phyloP scores from a whole-genome alignment of 2,329 filamentous ascomycete species.

The Neocucurbitaria cava region DNA sequence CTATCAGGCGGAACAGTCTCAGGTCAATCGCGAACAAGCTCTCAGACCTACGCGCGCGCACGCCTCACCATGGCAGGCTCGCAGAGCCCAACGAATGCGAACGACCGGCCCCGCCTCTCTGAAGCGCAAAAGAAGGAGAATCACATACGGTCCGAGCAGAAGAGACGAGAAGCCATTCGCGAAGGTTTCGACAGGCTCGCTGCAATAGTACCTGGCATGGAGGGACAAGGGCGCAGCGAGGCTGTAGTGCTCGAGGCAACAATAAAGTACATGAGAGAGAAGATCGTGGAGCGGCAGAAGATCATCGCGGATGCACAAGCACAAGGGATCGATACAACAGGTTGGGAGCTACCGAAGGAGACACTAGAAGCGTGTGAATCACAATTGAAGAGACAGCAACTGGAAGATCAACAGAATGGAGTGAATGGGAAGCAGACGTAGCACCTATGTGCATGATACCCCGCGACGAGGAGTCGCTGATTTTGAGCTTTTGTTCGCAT shows the following conservation, averaged over 20 bases:
- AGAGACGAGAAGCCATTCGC: conserved; percentile 76
- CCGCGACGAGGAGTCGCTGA: not conserved
- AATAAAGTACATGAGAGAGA: conserved; percentile 52
- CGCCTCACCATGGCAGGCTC: conserved; percentile 27
- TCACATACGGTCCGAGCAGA: conserved; percentile 72
- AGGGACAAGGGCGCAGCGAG: conserved; percentile 85
- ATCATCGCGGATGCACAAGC: conserved; percentile 47
- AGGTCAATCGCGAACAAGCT: not conserved
- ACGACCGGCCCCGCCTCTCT: conserved; percentile 69
- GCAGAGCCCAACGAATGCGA: conserved; percentile 36
- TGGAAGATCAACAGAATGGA: conserved; percentile 29
- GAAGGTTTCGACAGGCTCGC: conserved; percentile 84
- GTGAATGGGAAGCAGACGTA: conserved; percentile 14
- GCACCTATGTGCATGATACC: conserved; percentile 2
- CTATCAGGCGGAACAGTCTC: not conserved
- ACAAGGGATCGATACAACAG: conserved; percentile 42
- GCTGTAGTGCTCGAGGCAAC: conserved; percentile 75
- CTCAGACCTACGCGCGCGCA: conserved; percentile 1
- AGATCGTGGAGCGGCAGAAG: conserved; percentile 47
- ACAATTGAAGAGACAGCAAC: conserved; percentile 32
- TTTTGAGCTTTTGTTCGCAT: not conserved
- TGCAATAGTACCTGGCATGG: conserved; percentile 78
- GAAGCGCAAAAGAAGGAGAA: conserved; percentile 77
- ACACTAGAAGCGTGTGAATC: conserved; percentile 36
- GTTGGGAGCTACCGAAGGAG: conserved; percentile 40